These are phyloP conservation scores for Daldinia eschscholtzii DNA, from an alignment of 2,329 filamentous ascomycete species.

Conservation along the genomic window DNA sequence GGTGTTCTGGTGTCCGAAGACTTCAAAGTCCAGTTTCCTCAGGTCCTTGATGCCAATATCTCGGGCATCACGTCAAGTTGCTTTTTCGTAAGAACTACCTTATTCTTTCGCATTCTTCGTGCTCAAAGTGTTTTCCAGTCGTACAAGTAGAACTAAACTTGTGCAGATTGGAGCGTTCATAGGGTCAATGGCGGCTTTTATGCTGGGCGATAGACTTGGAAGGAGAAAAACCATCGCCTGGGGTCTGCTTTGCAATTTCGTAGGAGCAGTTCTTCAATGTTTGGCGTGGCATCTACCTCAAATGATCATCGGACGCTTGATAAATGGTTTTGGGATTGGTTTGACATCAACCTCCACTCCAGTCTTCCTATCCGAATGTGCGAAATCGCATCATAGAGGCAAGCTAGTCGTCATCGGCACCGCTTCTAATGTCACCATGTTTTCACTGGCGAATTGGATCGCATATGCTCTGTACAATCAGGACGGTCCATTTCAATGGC, in stretches of 20 bases:
- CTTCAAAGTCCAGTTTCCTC: conserved; percentile 56
- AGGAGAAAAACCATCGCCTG: conserved; percentile 74
- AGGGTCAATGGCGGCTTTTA: conserved; percentile 74
- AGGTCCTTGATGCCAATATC: conserved; percentile 55
- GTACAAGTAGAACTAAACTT: neutral
- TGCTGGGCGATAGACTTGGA: conserved; percentile 72
- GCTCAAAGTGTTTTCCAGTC: too few relatives aligned
- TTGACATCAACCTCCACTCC: conserved; percentile 51
- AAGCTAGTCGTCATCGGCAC: conserved; percentile 48
- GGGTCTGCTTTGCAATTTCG: conserved; percentile 70
- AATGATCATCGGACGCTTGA: conserved; percentile 47
- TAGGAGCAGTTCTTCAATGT: conserved; percentile 72
- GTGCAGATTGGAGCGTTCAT: conserved; percentile 71
- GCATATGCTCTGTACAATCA: conserved; percentile 57
- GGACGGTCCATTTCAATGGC: conserved; percentile 53
- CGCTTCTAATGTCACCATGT: conserved; percentile 53
- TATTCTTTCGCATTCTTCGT: neutral
- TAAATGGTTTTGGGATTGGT: conserved; percentile 51
- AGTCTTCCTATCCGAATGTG: conserved; percentile 50
- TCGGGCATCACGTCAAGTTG: conserved; percentile 60
- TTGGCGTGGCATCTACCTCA: conserved; percentile 47
- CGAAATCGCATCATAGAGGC: conserved; percentile 47
- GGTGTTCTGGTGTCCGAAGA: conserved; percentile 58
- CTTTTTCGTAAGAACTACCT: conserved; percentile 55
- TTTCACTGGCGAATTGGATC: conserved; percentile 63